Evolutionary conservation across 2,329 filamentous ascomycete genomes (phyloP).

Genomic region (Knufia petricola): DNA sequence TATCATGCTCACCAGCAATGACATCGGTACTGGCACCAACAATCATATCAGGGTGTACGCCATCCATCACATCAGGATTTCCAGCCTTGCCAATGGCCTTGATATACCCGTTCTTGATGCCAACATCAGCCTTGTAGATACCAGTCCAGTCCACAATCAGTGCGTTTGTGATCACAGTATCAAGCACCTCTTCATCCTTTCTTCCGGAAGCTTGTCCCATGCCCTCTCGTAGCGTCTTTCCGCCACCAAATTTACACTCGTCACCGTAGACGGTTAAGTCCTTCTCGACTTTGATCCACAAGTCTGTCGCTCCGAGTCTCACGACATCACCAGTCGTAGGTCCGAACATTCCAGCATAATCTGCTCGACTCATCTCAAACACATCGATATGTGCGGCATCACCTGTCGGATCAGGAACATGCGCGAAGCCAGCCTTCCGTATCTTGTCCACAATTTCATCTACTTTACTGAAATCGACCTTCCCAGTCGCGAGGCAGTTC

Average conservation of each 20-base stretch:
- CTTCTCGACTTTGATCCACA: conserved; percentile 84
- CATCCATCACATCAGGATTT: conserved; percentile 95
- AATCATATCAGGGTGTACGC: conserved; percentile 66
- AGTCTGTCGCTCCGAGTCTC: conserved; percentile 68
- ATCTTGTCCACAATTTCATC: conserved; percentile 59
- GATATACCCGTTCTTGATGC: conserved; percentile 78
- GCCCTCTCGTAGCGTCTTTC: conserved; percentile 85
- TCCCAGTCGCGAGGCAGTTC: conserved; percentile 66
- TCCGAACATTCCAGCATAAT: conserved; percentile 84
- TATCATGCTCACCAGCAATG: conserved; percentile 80
- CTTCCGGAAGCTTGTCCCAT: conserved; percentile 88
- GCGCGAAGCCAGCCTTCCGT: conserved; percentile 65
- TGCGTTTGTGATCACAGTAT: conserved; percentile 82
- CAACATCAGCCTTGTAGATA: conserved; percentile 95
- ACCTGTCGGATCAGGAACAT: conserved; percentile 56
- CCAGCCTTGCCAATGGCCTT: conserved; percentile 87
- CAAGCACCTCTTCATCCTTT: conserved; percentile 60
- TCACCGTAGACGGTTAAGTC: conserved; percentile 81
- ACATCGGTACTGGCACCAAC: conserved; percentile 86
- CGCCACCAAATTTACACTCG: conserved; percentile 90
- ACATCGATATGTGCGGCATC: conserved; percentile 49
- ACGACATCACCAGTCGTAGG: conserved; percentile 84
- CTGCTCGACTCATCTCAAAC: conserved; percentile 63
- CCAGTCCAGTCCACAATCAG: conserved; percentile 83
- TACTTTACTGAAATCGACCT: conserved; percentile 53